These are phyloP conservation scores for Verbena officinalis DNA, from an alignment of 257 asterid species.

Conservation along the genomic window DNA sequence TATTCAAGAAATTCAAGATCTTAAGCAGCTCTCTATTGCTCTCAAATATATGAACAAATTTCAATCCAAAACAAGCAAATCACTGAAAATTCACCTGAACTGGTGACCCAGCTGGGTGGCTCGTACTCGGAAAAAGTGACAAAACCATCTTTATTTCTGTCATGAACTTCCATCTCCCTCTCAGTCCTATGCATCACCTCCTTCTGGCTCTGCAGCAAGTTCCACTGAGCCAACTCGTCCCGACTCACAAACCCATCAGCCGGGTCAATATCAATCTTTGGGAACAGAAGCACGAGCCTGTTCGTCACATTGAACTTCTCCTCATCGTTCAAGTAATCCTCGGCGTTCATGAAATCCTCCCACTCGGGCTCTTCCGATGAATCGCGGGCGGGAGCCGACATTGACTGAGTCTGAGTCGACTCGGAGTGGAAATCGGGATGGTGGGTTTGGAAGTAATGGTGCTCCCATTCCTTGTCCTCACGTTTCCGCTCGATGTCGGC, in stretches of 20 bases:
- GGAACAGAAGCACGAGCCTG: slow-evolving; percentile 75
- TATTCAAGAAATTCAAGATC: slow-evolving; percentile 9
- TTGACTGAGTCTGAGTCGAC: slow-evolving; percentile 31
- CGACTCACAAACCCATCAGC: slow-evolving; percentile 69
- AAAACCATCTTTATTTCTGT: slow-evolving; percentile 81
- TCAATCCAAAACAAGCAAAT: slow-evolving; percentile 6
- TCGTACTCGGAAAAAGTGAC: slow-evolving; percentile 83
- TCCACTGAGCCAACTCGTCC: slow-evolving; percentile 81
- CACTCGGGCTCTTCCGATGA: slow-evolving; percentile 84
- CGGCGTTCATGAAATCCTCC: slow-evolving; percentile 90
- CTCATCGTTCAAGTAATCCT: slow-evolving; percentile 89
- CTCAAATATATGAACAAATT: slow-evolving; percentile 3
- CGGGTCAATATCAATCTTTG: slow-evolving; percentile 83
- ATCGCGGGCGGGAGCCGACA: slow-evolving; percentile 54
- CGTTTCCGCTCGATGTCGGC: slow-evolving; percentile 82
- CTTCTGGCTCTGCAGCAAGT: slow-evolving; percentile 66
- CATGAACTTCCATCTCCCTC: slow-evolving; percentile 90
- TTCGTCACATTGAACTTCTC: slow-evolving; percentile 82
- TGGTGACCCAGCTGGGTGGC: slow-evolving; percentile 81
- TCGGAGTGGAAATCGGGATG: slow-evolving; percentile 43
- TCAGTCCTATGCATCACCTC: slow-evolving; percentile 86
- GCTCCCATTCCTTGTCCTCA: slow-evolving; percentile 87
- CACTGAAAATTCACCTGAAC: slow-evolving; percentile 49
- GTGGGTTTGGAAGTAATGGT: slow-evolving; percentile 52
- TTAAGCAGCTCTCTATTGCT: background rate